Evolutionary conservation across 129 eudicot species (phyloP).

Genomic region (Erigeron canadensis): DNA sequence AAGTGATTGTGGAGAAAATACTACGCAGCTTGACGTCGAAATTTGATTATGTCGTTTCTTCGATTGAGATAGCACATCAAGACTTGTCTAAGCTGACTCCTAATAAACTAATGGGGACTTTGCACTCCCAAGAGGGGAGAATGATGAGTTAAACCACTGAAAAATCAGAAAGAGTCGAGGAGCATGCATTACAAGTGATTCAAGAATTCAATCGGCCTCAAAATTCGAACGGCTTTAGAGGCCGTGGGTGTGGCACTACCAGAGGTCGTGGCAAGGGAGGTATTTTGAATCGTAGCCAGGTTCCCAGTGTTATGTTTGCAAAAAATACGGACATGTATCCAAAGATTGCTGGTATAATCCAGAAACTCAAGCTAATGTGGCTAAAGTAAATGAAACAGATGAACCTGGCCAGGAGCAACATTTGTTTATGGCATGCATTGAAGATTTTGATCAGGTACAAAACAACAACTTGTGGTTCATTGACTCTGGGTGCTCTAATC

Average conservation of each 20-base stretch:
- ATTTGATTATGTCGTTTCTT: not conserved
- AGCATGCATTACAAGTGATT: not conserved
- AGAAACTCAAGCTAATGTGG: not conserved
- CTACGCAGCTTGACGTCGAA: not conserved
- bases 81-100: not conserved
- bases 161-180: not conserved
- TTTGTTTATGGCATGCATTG: not conserved
- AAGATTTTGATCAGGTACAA: not conserved
- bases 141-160: not conserved
- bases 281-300: not conserved
- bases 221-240: too few species aligned
- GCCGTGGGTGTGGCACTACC: not conserved
- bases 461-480: not conserved
- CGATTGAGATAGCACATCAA: not conserved
- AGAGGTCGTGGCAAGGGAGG: not conserved
- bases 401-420: not conserved
- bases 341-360: not conserved
- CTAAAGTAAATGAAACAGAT: not conserved
- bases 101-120: not conserved
- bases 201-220: not conserved
- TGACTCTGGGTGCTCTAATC: not conserved
- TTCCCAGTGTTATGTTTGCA: not conserved
- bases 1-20: not conserved
- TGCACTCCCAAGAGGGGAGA: not conserved
- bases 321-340: not conserved